phyloP scores from a whole-genome alignment of 805 yeast genomes.

The Suhomyces vadensis region DNA sequence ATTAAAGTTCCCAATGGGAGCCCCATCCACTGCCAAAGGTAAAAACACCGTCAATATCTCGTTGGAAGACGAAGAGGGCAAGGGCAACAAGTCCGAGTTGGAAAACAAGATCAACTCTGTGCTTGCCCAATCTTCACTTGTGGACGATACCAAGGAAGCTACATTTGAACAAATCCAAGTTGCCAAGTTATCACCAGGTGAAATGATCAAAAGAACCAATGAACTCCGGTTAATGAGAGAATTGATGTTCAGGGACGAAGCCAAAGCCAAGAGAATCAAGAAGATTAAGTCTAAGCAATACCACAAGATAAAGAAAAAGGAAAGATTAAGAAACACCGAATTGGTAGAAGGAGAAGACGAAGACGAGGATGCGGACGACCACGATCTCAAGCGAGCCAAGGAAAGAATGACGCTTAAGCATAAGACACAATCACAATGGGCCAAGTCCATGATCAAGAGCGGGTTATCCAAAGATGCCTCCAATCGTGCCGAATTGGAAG shows the following conservation, averaged over 20 bases:
- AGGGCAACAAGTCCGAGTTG: slow-evolving; percentile 52
- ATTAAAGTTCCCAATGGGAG: slow-evolving; percentile 68
- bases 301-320: slow-evolving; percentile 84
- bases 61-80: slow-evolving; percentile 26
- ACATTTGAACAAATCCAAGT: slow-evolving; percentile 84
- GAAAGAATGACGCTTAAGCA: slow-evolving; percentile 93
- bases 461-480: slow-evolving; percentile 87
- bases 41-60: not conserved
- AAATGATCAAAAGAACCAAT: slow-evolving; percentile 69
- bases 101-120: slow-evolving; percentile 65
- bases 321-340: slow-evolving; percentile 66
- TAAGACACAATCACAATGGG: slow-evolving; percentile 88
- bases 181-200: slow-evolving; percentile 79
- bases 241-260: slow-evolving; percentile 93
- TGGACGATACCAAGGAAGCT: slow-evolving; percentile 74
- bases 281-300: slow-evolving; percentile 92
- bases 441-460: slow-evolving; percentile 81
- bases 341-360: slow-evolving; percentile 63
- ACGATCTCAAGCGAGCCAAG: slow-evolving; percentile 74
- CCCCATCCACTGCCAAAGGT: slow-evolving; percentile 27
- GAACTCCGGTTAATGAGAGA: slow-evolving; percentile 93
- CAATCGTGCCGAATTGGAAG: slow-evolving; percentile 88
- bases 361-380: slow-evolving; percentile 57
- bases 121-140: slow-evolving; percentile 62
- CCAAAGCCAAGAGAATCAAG: slow-evolving; percentile 85